A percentile compares a stretch with the other conserved stretches of the same genome.
Conservation (phyloP, 495 filamentous ascomycete species). For the Penicillium daleae region DNA sequence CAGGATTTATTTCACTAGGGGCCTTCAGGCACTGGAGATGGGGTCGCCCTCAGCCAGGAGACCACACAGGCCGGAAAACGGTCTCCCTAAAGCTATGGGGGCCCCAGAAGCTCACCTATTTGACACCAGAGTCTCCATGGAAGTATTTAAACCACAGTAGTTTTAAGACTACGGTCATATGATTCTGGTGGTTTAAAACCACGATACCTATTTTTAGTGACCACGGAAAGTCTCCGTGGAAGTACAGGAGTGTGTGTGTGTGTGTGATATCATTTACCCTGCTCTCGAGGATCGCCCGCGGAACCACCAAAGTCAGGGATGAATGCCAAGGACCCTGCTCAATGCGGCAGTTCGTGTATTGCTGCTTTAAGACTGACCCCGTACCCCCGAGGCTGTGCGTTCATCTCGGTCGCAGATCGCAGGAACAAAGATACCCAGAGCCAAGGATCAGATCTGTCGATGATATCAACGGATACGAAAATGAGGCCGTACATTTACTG, state of each 20-base stretch:
- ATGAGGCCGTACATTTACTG: neutral
- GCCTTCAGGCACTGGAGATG: slow-evolving; percentile 6
- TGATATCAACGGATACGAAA: neutral
- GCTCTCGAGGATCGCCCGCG: neutral
- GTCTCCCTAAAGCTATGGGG: neutral
- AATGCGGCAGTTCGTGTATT: slow-evolving; percentile 1
- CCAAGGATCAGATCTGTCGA: neutral
- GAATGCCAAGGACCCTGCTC: neutral
- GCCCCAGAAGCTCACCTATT: too few relatives aligned
- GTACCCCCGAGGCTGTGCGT: neutral
- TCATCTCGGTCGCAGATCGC: neutral
- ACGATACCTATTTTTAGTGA: too few relatives aligned
- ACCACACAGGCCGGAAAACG: neutral
- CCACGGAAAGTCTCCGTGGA: too few relatives aligned
- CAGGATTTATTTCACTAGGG: slow-evolving; percentile 6
- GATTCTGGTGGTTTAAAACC: too few relatives aligned
- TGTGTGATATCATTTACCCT: too few relatives aligned
- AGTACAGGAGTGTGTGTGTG: too few relatives aligned
- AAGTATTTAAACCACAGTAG: too few relatives aligned
- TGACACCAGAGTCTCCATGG: too few relatives aligned
- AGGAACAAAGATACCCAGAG: neutral
- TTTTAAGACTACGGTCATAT: too few relatives aligned
- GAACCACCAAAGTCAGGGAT: neutral
- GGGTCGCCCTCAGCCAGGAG: neutral
- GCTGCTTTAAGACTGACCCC: neutral